Evolutionary conservation across 2,329 filamentous ascomycete species (phyloP).

Genomic region (Colletotrichum brevisporum): DNA sequence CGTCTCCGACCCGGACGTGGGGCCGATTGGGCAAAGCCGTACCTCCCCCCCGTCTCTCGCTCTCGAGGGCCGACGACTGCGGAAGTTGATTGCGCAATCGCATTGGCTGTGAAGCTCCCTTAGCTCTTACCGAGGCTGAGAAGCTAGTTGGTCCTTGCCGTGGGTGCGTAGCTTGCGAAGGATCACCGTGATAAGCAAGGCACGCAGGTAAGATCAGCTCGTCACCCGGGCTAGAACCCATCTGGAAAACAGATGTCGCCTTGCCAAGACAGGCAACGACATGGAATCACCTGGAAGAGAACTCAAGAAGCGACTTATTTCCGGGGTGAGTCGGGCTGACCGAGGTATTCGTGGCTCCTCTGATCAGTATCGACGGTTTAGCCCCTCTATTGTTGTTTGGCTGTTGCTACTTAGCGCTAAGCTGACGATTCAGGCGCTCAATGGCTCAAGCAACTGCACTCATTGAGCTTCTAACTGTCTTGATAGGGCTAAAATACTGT

Average conservation of each 20-base stretch:
- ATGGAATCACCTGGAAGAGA: not conserved
- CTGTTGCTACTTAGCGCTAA: too few relatives aligned
- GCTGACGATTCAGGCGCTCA: too few relatives aligned
- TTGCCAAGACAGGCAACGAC: not conserved
- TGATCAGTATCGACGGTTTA: too few relatives aligned
- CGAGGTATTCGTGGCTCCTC: too few relatives aligned
- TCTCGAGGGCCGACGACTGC: too few relatives aligned
- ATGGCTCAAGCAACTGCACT: too few relatives aligned
- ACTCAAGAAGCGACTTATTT: not conserved
- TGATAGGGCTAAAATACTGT: too few relatives aligned
- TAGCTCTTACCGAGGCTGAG: not conserved
- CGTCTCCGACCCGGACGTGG: constrained; percentile 30
- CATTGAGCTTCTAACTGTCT: too few relatives aligned
- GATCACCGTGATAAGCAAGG: constrained; percentile 4
- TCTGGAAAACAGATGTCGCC: constrained; percentile 11
- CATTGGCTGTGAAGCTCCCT: not conserved
- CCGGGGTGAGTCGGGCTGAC: not conserved
- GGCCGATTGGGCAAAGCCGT: constrained; percentile 20
- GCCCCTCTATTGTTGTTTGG: too few relatives aligned
- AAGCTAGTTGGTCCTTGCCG: not conserved
- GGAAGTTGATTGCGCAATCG: too few relatives aligned
- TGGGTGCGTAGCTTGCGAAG: not conserved
- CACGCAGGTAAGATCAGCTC: constrained; percentile 5
- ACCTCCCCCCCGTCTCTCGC: too few relatives aligned
- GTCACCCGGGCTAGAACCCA: constrained; percentile 1